A percentile compares a stretch with the other conserved stretches of the same genome.
Evolutionary conservation across 2,329 filamentous ascomycete species (phyloP).

Genomic region (Colletotrichum euphorbiae): DNA sequence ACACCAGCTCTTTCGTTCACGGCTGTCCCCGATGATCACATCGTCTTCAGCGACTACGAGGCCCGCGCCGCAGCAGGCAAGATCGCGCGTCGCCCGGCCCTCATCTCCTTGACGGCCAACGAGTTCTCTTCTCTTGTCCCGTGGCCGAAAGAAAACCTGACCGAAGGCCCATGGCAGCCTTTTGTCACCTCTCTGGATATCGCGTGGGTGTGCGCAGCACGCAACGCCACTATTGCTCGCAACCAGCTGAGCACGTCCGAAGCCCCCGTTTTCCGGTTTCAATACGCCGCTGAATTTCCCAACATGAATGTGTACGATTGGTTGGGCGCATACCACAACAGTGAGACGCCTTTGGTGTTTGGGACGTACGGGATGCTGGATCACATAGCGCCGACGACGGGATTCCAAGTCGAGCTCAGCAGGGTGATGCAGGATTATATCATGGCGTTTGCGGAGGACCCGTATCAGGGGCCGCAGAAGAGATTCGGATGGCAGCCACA

Average conservation of each 20-base stretch:
- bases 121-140: constrained; percentile 46
- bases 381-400: constrained; percentile 43
- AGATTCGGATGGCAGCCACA: constrained; percentile 41
- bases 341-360: constrained; percentile 53
- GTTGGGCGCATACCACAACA: constrained; percentile 56
- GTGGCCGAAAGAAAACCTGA: constrained; percentile 46
- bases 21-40: constrained; percentile 45
- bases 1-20: constrained; percentile 44
- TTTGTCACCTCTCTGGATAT: constrained; percentile 32
- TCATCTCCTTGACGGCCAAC: constrained; percentile 50
- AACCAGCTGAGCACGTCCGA: constrained; percentile 42
- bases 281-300: constrained; percentile 54
- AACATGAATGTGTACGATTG: constrained; percentile 53
- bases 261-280: constrained; percentile 52
- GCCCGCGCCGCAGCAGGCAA: constrained; percentile 43
- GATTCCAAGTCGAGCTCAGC: constrained; percentile 43
- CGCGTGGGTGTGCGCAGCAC: constrained; percentile 46
- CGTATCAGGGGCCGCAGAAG: constrained; percentile 43
- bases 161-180: constrained; percentile 45
- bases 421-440: constrained; percentile 45
- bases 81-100: constrained; percentile 44
- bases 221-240: constrained; percentile 44
- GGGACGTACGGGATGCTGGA: constrained; percentile 49
- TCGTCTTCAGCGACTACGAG: constrained; percentile 49
- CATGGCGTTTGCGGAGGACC: constrained; percentile 45